Conservation (phyloP, 2,329 filamentous ascomycete species). For the Stagonosporopsis vannaccii region DNA sequence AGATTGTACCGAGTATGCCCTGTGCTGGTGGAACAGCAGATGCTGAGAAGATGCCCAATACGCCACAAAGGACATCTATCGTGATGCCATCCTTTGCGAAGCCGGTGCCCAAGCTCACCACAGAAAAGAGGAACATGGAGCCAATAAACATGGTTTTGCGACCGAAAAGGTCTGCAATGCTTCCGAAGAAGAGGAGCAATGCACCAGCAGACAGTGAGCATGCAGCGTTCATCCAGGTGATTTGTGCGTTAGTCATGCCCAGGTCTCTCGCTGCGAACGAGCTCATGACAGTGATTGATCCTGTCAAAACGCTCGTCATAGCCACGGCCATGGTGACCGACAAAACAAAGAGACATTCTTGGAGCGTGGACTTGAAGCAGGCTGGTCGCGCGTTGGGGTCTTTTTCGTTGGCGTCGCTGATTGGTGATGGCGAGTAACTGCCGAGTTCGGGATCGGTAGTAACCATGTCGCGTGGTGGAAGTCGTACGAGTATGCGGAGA, state of each 20-base stretch:
- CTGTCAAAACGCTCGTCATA: slow-evolving; percentile 66
- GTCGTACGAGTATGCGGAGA: background rate
- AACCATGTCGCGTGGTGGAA: slow-evolving; percentile 18
- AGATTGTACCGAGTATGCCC: slow-evolving; percentile 69
- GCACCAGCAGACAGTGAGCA: slow-evolving; percentile 68
- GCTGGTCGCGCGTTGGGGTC: slow-evolving; percentile 55
- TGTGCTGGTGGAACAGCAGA: slow-evolving; percentile 70
- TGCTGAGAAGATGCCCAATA: slow-evolving; percentile 66
- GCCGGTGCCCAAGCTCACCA: slow-evolving; percentile 64
- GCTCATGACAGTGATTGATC: slow-evolving; percentile 68
- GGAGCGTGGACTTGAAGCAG: slow-evolving; percentile 68
- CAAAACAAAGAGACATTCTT: slow-evolving; percentile 71
- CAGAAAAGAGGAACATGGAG: slow-evolving; percentile 66
- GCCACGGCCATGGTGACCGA: slow-evolving; percentile 73
- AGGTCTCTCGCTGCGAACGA: slow-evolving; percentile 67
- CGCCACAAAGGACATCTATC: slow-evolving; percentile 68
- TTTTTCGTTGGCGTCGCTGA: slow-evolving; percentile 31
- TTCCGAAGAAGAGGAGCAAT: slow-evolving; percentile 71
- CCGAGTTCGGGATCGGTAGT: slow-evolving; percentile 24
- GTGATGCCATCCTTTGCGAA: slow-evolving; percentile 66
- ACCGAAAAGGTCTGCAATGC: slow-evolving; percentile 71
- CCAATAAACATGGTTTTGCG: slow-evolving; percentile 66
- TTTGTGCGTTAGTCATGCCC: slow-evolving; percentile 69
- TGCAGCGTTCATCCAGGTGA: slow-evolving; percentile 73
- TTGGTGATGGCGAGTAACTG: slow-evolving; percentile 25